phyloP scores from a whole-genome alignment of 2,329 filamentous ascomycete species.

The Ascochyta pisi region DNA sequence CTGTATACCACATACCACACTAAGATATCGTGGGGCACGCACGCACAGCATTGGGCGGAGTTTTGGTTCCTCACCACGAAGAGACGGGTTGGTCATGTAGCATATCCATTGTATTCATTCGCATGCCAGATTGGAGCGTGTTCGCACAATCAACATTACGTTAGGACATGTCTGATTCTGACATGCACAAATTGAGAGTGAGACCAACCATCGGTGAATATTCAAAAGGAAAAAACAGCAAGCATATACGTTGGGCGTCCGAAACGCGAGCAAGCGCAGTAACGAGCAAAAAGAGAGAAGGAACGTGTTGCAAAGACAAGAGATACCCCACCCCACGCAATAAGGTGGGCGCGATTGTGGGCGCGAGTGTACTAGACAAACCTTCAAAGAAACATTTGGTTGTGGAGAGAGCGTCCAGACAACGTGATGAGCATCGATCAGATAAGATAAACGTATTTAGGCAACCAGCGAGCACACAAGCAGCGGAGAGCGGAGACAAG shows the following conservation, averaged over 20 bases:
- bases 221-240: neutral
- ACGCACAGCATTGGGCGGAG: slow-evolving; percentile 34
- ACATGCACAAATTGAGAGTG: too few relatives aligned
- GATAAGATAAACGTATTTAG: slow-evolving; percentile 8
- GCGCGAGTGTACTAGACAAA: too few relatives aligned
- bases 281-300: too few relatives aligned
- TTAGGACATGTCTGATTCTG: neutral
- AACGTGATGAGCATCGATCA: neutral
- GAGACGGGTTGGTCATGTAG: slow-evolving; percentile 2
- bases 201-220: neutral
- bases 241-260: too few relatives aligned
- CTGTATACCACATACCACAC: slow-evolving; percentile 20
- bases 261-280: too few relatives aligned
- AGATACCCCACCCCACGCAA: too few relatives aligned
- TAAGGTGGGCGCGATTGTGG: too few relatives aligned
- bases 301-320: too few relatives aligned
- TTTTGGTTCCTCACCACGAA: slow-evolving; percentile 14
- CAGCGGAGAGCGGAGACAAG: neutral
- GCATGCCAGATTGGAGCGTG: neutral
- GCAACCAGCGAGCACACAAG: neutral
- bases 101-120: neutral
- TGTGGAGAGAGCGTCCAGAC: neutral
- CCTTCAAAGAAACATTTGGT: neutral
- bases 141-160: too few relatives aligned
- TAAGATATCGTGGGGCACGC: neutral